Evolutionary conservation across 2,329 filamentous ascomycete species (phyloP).

Genomic region (Fusarium floridanum): DNA sequence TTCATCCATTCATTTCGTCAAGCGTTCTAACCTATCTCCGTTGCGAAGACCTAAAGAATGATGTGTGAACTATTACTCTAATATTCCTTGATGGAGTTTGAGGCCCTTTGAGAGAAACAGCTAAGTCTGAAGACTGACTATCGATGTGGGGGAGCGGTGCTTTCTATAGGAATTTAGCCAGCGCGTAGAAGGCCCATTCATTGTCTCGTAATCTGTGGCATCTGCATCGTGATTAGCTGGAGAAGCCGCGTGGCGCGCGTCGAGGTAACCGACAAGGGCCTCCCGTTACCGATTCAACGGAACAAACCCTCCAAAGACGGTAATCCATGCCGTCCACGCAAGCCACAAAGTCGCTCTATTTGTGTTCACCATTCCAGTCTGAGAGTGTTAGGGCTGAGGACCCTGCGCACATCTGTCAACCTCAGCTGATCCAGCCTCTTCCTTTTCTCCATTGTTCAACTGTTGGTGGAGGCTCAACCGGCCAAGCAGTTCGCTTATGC

Average conservation of each 20-base stretch:
- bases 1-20: background rate
- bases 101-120: background rate
- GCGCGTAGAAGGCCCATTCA: background rate
- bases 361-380: background rate
- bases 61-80: background rate
- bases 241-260: background rate
- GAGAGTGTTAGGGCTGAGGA: background rate
- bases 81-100: background rate
- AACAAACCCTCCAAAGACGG: background rate
- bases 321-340: constrained; percentile 7
- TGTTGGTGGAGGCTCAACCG: constrained; percentile 5
- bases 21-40: too few relatives aligned
- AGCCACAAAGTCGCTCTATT: constrained; percentile 9
- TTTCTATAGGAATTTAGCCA: background rate
- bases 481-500: background rate
- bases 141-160: background rate
- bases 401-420: background rate
- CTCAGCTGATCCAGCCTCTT: constrained; percentile 5
- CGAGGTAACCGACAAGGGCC: background rate
- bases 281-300: background rate
- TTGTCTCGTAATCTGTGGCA: background rate
- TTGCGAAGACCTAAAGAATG: background rate
- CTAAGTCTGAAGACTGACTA: background rate
- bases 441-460: background rate
- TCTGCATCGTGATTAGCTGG: background rate